These are phyloP conservation scores for Penicillium robsamsonii DNA, from an alignment of 495 filamentous ascomycete species.

Conservation along the genomic window DNA sequence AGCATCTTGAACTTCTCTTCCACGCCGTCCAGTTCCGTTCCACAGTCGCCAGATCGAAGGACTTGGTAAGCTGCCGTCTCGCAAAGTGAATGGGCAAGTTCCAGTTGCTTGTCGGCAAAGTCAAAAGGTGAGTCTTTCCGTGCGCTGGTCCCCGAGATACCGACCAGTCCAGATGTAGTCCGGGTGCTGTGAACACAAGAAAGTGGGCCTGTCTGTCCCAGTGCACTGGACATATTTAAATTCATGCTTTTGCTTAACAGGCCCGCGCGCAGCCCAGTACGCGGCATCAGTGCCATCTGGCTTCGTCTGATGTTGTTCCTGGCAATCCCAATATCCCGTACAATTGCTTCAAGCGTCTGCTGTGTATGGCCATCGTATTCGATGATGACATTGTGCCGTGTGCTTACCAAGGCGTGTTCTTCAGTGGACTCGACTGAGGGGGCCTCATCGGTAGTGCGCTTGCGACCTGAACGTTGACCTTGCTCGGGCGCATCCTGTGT, in stretches of 20 bases:
- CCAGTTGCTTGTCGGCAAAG: slow-evolving; percentile 69
- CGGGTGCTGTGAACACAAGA: slow-evolving; percentile 35
- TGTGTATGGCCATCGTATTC: slow-evolving; percentile 89
- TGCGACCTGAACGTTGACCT: slow-evolving; percentile 26
- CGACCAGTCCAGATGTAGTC: slow-evolving; percentile 20
- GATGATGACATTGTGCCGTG: slow-evolving; percentile 76
- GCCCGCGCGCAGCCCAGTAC: slow-evolving; percentile 17
- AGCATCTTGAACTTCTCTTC: slow-evolving; percentile 52
- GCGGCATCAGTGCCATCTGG: slow-evolving; percentile 47
- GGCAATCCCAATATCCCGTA: slow-evolving; percentile 74
- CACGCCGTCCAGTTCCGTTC: slow-evolving; percentile 66
- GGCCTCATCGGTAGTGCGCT: slow-evolving; percentile 31
- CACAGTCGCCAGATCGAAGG: slow-evolving; percentile 78
- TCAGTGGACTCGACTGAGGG: slow-evolving; percentile 32
- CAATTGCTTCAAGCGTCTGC: slow-evolving; percentile 72
- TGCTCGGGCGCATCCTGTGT: slow-evolving; percentile 13
- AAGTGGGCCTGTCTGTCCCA: slow-evolving; percentile 8
- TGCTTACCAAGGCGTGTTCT: slow-evolving; percentile 58
- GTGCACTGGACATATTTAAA: slow-evolving; percentile 5
- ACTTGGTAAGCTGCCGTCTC: slow-evolving; percentile 86
- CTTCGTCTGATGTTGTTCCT: slow-evolving; percentile 80
- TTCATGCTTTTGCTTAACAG: slow-evolving; percentile 17
- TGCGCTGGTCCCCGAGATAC: slow-evolving; percentile 12
- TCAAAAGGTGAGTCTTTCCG: slow-evolving; percentile 54
- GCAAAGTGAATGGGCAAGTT: slow-evolving; percentile 74